Conservation (phyloP, 768 basidiomycete genomes). For the Phlegmacium glaucopus region DNA sequence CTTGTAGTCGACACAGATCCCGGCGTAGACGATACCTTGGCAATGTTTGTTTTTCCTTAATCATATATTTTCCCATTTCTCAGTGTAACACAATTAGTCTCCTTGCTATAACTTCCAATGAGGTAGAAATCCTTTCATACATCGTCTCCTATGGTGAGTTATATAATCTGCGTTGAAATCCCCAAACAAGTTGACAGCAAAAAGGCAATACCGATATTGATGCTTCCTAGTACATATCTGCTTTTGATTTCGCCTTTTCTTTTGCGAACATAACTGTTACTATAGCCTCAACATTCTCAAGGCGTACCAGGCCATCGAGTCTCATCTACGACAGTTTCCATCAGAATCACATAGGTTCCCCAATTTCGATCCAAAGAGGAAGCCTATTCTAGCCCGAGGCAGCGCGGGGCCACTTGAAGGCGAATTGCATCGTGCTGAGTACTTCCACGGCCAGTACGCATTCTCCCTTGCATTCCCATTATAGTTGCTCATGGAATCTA, state of each 20-base stretch:
- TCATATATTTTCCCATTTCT: background rate
- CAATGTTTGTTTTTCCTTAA: conserved; percentile 50
- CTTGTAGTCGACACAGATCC: conserved; percentile 78
- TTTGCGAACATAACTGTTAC: background rate
- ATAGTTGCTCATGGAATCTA: background rate
- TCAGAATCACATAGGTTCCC: conserved; percentile 54
- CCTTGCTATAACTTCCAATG: conserved; percentile 78
- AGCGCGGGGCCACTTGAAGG: conserved; percentile 66
- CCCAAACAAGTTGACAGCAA: background rate
- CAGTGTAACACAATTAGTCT: conserved; percentile 42
- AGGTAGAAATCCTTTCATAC: conserved; percentile 75
- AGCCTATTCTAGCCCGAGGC: conserved; percentile 65
- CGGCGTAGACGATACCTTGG: conserved; percentile 79
- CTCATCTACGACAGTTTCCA: conserved; percentile 55
- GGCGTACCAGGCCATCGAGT: conserved; percentile 63
- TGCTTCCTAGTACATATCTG: conserved; percentile 51
- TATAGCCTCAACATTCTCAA: conserved; percentile 71
- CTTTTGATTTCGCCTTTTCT: conserved; percentile 10
- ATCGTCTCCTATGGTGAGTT: conserved; percentile 70
- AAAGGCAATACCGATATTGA: conserved; percentile 71
- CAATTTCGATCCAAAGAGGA: conserved; percentile 48
- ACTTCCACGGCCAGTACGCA: conserved; percentile 77
- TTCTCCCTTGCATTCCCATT: background rate
- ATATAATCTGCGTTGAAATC: background rate
- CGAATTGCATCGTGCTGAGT: conserved; percentile 69